Conservation (phyloP, 2,329 filamentous ascomycete species). For the Talaromyces islandicus region DNA sequence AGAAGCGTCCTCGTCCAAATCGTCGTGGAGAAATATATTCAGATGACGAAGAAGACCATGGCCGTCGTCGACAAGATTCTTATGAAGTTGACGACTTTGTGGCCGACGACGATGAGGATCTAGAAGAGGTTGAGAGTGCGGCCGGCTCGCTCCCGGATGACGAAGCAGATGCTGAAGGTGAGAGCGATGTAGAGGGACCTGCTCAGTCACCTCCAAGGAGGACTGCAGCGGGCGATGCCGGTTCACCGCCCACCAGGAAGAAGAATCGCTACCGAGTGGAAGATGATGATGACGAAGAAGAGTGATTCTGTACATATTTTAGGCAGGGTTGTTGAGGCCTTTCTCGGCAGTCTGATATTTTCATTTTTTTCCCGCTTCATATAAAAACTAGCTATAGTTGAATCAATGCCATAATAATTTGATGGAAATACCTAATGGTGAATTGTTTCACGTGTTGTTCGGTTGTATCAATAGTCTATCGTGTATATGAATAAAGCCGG, state of each 20-base stretch:
- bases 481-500: neutral
- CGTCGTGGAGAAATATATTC: slow-evolving; percentile 44
- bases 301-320: neutral
- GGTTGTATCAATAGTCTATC: neutral
- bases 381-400: neutral
- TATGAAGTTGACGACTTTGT: slow-evolving; percentile 82
- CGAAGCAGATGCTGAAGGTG: slow-evolving; percentile 41
- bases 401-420: neutral
- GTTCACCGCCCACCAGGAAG: slow-evolving; percentile 35
- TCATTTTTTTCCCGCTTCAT: neutral
- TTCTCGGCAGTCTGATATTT: neutral
- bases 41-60: slow-evolving; percentile 45
- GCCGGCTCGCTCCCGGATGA: slow-evolving; percentile 39
- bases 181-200: slow-evolving; percentile 28
- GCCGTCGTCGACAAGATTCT: slow-evolving; percentile 62
- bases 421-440: neutral
- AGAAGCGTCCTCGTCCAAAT: slow-evolving; percentile 34
- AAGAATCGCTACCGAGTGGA: slow-evolving; percentile 44
- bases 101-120: slow-evolving; percentile 44
- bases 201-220: slow-evolving; percentile 12
- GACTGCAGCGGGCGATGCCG: slow-evolving; percentile 17
- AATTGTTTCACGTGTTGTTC: no score
- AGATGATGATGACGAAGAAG: slow-evolving; percentile 42
- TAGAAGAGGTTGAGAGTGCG: slow-evolving; percentile 39
- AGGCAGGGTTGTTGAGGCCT: neutral